Percentiles rank a stretch among this genome's conserved stretches.
Evolutionary conservation across 2,329 filamentous ascomycete species (phyloP).

Genomic region (Cladosporium sp.): DNA sequence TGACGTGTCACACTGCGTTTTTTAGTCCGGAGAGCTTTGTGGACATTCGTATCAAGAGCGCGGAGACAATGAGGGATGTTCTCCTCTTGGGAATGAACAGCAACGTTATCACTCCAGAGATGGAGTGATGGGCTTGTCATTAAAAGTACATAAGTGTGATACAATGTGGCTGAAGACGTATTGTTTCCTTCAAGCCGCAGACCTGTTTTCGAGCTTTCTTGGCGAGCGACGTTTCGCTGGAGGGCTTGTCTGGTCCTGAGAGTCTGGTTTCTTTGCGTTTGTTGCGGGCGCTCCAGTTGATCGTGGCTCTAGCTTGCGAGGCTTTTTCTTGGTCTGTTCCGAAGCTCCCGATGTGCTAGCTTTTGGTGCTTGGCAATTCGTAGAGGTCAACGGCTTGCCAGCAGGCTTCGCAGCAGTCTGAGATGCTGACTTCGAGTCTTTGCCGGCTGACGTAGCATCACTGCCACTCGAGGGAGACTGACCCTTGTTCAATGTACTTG

Average conservation of each 20-base stretch:
- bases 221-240: background rate
- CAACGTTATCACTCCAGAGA: conserved; percentile 24
- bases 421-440: background rate
- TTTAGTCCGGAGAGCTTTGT: conserved; percentile 25
- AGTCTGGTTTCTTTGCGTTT: background rate
- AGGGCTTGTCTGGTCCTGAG: background rate
- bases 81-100: conserved; percentile 21
- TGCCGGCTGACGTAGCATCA: background rate
- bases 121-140: conserved; percentile 15
- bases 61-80: conserved; percentile 23
- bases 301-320: conserved; percentile 1
- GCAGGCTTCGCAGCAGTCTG: background rate
- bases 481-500: background rate
- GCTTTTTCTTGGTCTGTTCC: background rate
- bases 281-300: background rate
- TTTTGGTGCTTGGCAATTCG: background rate
- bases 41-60: conserved; percentile 24
- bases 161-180: background rate
- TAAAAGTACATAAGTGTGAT: background rate
- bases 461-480: background rate
- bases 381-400: background rate
- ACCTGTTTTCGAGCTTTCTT: conserved; percentile 1
- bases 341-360: background rate
- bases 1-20: conserved; percentile 28
- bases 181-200: background rate